Evolutionary conservation across 345 rosid species (phyloP).

Genomic region (Luvunga scandens): DNA sequence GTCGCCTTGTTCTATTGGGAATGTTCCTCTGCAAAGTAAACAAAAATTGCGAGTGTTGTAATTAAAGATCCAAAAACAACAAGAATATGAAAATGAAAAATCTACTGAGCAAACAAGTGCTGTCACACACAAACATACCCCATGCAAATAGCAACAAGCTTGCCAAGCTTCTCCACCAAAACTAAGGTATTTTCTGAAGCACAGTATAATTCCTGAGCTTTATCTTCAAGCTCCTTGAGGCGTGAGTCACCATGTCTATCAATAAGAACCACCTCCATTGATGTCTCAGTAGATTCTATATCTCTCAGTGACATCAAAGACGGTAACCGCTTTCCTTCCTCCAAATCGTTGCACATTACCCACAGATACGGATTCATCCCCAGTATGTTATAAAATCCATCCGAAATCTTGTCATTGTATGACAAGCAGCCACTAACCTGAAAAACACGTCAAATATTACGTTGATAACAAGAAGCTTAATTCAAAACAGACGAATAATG

Average conservation of each 20-base stretch:
- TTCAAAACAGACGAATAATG: background rate
- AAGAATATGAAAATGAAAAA: background rate
- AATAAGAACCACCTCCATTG: constrained; percentile 85
- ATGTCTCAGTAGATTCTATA: constrained; percentile 61
- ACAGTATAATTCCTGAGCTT: constrained; percentile 74
- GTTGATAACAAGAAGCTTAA: background rate
- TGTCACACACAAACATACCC: constrained; percentile 43
- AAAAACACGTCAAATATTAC: background rate
- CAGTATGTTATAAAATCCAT: constrained; percentile 89
- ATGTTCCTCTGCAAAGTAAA: constrained; percentile 60
- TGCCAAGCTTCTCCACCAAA: constrained; percentile 79
- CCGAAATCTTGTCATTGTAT: constrained; percentile 74
- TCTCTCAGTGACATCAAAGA: constrained; percentile 65
- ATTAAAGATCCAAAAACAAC: background rate
- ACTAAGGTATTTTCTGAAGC: constrained; percentile 67
- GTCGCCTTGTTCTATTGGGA: constrained; percentile 77
- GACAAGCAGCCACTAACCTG: constrained; percentile 94
- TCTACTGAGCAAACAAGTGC: background rate
- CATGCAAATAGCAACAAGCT: constrained; percentile 85
- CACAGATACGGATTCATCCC: constrained; percentile 97
- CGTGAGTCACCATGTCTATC: constrained; percentile 71
- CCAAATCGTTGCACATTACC: constrained; percentile 77
- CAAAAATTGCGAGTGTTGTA: constrained; percentile 6
- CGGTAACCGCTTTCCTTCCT: constrained; percentile 68
- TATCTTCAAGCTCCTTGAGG: constrained; percentile 78